These are phyloP conservation scores for Acanthamoeba polyphaga DNA, from an alignment of 208 protist genomes.

Conservation along the genomic window DNA sequence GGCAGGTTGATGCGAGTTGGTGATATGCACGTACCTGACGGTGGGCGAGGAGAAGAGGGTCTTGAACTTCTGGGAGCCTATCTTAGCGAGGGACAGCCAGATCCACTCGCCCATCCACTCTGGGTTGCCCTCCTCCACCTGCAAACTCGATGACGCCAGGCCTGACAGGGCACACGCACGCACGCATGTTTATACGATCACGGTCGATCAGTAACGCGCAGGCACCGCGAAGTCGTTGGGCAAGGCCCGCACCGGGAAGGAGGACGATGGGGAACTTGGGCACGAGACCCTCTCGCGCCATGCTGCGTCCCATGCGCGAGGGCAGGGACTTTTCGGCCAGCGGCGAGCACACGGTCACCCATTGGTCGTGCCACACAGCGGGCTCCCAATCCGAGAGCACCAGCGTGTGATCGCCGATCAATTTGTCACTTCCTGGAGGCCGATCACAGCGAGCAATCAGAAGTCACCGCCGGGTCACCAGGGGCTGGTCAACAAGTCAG, in stretches of 20 bases:
- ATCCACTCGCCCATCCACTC: slow-evolving; percentile 67
- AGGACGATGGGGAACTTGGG: slow-evolving; percentile 65
- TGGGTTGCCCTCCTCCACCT: slow-evolving; percentile 37
- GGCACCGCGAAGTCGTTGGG: too few species aligned
- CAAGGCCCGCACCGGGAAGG: slow-evolving; percentile 16
- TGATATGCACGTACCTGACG: not conserved
- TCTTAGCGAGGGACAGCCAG: slow-evolving; percentile 55
- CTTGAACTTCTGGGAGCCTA: slow-evolving; percentile 54
- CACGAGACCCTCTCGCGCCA: slow-evolving; percentile 14
- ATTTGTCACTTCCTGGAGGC: not conserved
- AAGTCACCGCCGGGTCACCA: too few species aligned
- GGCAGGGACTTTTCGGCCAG: not conserved
- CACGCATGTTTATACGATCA: too few species aligned
- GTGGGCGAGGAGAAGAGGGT: not conserved
- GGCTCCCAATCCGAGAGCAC: not conserved
- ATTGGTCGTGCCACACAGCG: slow-evolving; percentile 28
- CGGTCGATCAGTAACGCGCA: too few species aligned
- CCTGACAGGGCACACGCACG: not conserved
- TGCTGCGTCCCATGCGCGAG: not conserved
- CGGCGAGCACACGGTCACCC: not conserved
- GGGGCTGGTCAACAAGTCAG: not conserved
- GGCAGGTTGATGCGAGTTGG: not conserved
- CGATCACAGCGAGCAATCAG: not conserved
- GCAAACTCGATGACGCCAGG: slow-evolving; percentile 57
- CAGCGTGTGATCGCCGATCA: slow-evolving; percentile 22